Evolutionary conservation across 2,329 filamentous ascomycete genomes (phyloP).

Genomic region (Aspergillus eucalypticola): DNA sequence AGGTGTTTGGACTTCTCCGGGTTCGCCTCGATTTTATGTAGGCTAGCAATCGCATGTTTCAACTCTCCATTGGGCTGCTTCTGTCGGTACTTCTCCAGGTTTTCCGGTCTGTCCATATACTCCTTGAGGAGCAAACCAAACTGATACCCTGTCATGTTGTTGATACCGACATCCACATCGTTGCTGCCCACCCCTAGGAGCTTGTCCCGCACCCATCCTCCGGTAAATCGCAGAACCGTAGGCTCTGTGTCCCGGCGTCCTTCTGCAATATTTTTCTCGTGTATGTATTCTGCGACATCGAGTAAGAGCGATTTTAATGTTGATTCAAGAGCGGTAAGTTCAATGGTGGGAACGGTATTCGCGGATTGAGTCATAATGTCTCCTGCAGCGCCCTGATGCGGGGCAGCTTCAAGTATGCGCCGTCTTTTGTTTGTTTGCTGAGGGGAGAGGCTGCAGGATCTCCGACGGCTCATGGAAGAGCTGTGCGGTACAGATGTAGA

Average conservation of each 20-base stretch:
- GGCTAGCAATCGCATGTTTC: conserved; percentile 66
- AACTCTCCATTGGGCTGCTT: conserved; percentile 52
- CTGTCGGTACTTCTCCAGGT: conserved; percentile 46
- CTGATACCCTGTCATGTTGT: conserved; percentile 51
- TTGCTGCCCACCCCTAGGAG: conserved; percentile 48
- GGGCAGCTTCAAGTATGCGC: conserved; percentile 28
- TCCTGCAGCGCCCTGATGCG: conserved; percentile 23
- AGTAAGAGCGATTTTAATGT: conserved; percentile 75
- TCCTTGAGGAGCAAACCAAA: conserved; percentile 48
- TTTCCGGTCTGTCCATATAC: conserved; percentile 43
- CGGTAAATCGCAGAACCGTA: conserved; percentile 49
- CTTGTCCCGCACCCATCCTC: conserved; percentile 55
- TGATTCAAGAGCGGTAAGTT: conserved; percentile 69
- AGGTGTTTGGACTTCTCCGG: conserved; percentile 96
- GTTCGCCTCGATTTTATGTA: conserved; percentile 89
- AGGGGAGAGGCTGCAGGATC: conserved; percentile 17
- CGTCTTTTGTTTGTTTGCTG: conserved; percentile 35
- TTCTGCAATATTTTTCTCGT: conserved; percentile 42
- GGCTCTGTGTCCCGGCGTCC: conserved; percentile 28
- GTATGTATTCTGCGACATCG: conserved; percentile 74
- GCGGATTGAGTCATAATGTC: conserved; percentile 25
- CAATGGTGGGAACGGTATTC: conserved; percentile 41
- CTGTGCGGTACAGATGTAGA: neutral
- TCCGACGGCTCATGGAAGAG: conserved; percentile 31
- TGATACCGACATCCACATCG: conserved; percentile 53